phyloP scores from a whole-genome alignment of 805 yeast genomes.

The Babjeviella inositovora region DNA sequence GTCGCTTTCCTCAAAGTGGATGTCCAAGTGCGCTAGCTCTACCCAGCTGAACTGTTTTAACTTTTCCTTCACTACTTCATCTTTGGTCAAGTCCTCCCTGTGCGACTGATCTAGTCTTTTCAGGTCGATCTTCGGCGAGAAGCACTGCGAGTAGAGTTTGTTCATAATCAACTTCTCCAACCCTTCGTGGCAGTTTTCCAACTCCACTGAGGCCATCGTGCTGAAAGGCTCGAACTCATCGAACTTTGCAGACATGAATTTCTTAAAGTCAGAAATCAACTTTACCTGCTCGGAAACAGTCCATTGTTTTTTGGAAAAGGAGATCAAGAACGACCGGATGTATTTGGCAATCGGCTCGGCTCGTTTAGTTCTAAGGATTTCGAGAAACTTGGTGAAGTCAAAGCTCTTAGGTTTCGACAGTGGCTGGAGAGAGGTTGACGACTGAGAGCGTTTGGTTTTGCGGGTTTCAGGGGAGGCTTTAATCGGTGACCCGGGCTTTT shows the following conservation, averaged over 20 bases:
- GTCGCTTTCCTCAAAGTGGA: conserved; percentile 29
- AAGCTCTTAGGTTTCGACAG: too few species aligned
- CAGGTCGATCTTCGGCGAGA: conserved; percentile 55
- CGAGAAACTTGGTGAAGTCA: conserved; percentile 72
- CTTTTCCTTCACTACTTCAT: conserved; percentile 30
- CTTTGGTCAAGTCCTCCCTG: conserved; percentile 45
- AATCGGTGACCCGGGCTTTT: too few species aligned
- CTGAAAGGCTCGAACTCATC: conserved; percentile 56
- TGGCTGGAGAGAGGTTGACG: too few species aligned
- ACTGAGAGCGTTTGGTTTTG: too few species aligned
- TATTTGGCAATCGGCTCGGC: conserved; percentile 88
- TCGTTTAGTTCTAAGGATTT: conserved; percentile 49
- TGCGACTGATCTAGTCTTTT: conserved; percentile 34
- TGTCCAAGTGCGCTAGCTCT: conserved; percentile 61
- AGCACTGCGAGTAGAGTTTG: conserved; percentile 60
- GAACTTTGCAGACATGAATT: conserved; percentile 53
- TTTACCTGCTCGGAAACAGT: conserved; percentile 65
- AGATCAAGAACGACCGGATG: conserved; percentile 67
- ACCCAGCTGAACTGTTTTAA: conserved; percentile 57
- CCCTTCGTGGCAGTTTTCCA: conserved; percentile 75
- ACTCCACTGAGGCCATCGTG: conserved; percentile 35
- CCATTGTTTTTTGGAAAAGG: conserved; percentile 59
- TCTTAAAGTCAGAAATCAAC: conserved; percentile 61
- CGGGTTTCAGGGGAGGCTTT: too few species aligned
- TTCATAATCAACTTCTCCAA: conserved; percentile 89